Base-by-base conservation (phyloP, 1,139 yeast genomes). In the Spathaspora sp. region DNA sequence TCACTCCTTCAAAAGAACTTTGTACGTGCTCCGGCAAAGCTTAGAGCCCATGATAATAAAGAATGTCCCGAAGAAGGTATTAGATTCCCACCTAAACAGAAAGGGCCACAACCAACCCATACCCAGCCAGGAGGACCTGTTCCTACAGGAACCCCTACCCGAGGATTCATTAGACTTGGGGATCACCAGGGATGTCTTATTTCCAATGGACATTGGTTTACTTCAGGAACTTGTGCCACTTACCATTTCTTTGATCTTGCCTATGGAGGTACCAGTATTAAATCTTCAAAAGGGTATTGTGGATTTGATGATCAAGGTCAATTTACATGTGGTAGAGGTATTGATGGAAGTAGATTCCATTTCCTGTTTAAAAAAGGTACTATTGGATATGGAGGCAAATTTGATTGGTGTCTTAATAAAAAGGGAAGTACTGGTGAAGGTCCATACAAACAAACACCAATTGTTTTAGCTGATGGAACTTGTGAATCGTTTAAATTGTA, bases 221-320 rank as follows among this genome's bases (percentile, higher is more conserved):
- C 77, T 6, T 75, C 81, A 33, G 97, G 97, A 1, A 83, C 96
- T 1, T 91, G 97, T 66, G 98, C 97, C 2, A 82, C 86, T 2
- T 89, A 76, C 66, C 50, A 46, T 27, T 58, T 55, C 39, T 72
- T 74, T 16, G 56, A 74, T 15, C 68, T 54, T 26, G 58, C 81
- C 45, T 84, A 81, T 63, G 95, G 95, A 4, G 91, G 91, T n/a
- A 76, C 81, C 56, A 78, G 81, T 47, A 59, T 89, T 31, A 74
- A 73, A 46, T 78, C 93, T 0, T 80, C 89, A 34, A 82, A 79
- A 58, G 97, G 96, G 0, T 78, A 74, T 49, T 90, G 97, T 67
- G 85, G 84, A 4, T 63, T 89, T 15, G 64, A 67, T 46, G 52
- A 55, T 15, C 47, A 55, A 36, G 66, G 67, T 9, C 63, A 64